phyloP scores from a whole-genome alignment of 2,329 filamentous ascomycete species.

The Beauveria medogensis region DNA sequence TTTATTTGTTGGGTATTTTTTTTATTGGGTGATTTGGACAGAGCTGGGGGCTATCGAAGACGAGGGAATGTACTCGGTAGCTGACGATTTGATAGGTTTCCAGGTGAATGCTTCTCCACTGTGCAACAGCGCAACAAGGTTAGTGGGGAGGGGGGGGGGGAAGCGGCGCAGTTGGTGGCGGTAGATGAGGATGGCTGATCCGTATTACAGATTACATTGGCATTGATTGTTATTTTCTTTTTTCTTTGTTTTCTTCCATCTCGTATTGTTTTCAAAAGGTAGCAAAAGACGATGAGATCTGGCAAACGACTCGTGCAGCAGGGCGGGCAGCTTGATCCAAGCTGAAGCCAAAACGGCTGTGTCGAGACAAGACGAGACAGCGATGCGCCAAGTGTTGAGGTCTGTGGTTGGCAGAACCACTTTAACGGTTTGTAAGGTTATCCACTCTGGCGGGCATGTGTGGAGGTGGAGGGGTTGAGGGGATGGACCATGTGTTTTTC shows the following conservation, averaged over 20 bases:
- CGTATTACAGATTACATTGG: no score
- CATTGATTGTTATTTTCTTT: background rate
- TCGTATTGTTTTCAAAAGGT: no score
- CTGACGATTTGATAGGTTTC: background rate
- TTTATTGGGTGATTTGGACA: background rate
- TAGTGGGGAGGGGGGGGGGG: background rate
- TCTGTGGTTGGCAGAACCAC: background rate
- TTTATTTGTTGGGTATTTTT: background rate
- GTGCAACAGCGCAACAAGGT: background rate
- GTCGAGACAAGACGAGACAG: background rate
- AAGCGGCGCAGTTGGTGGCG: background rate
- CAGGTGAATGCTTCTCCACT: background rate
- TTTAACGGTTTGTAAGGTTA: background rate
- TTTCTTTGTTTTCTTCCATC: background rate
- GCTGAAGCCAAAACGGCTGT: no score
- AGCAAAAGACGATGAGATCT: no score
- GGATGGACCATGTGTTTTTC: background rate
- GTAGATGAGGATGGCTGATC: no score
- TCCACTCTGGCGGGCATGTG: background rate
- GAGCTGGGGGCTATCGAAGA: background rate
- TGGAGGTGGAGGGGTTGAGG: background rate
- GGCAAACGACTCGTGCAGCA: no score
- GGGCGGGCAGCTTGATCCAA: background rate
- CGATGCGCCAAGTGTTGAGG: background rate
- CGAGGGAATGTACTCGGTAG: background rate